Evolutionary conservation across 441 rosid species (phyloP), one percentile per base, ranked within the genome.

Genomic region (Mallotus repandus): DNA sequence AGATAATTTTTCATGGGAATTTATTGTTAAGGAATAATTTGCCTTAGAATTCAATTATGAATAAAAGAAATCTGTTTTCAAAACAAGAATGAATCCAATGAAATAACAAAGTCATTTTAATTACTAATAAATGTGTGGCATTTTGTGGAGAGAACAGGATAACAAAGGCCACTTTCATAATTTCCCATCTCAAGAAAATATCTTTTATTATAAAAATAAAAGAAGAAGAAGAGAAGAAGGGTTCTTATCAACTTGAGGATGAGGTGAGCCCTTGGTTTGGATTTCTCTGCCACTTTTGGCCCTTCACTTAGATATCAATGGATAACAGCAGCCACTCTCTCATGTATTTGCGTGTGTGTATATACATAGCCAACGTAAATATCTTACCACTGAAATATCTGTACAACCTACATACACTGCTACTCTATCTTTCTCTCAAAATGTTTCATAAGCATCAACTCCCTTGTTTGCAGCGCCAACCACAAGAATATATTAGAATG

Each of bases 391-490:
- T 29, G 2, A 29, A 29, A 29, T 29, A 29, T 29, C 32, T 29
- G 3, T 29, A 29, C 32, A 29, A 29, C 32, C 32, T 29, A 29
- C 32, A 29, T 29, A 29, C 32, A 29, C 32, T 29, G 32, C 19
- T 58, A 29, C 29, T 35, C 25, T 22, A 19, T 53, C 13, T 57
- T 9, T 74, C 69, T 70, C 56, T 49, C 50, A 52, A 50, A 57
- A 56, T 81, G 82, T 61, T n/a, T 56, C 66, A 50, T 21, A 38
- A 74, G 4, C 71, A 74, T 32, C 74, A 73, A 4, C 53, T 77
- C 69, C 89, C 87, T 71, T 84, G 83, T 72, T 79, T 86, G 78
- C 81, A 75, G 55, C 82, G 87, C 82, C 83, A 84, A n/a, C 87
- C 87, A 19, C 83, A 81, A 38, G 77, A 81, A 25, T 84, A 79